phyloP scores from a whole-genome alignment of 192 early-diverging fungal species.

The Umbelopsis sp. region DNA sequence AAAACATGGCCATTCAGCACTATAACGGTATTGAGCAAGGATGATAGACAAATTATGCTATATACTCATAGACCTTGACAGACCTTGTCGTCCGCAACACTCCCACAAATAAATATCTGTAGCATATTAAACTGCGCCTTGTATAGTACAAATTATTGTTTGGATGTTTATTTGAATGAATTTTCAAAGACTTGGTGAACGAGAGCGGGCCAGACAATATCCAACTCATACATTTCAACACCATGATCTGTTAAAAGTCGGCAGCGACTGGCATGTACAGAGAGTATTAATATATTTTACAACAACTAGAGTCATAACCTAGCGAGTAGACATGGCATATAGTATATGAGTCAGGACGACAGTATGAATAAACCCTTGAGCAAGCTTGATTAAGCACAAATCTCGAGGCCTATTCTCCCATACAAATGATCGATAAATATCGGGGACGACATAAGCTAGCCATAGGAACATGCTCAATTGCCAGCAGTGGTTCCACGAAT shows the following conservation, averaged over 20 bases:
- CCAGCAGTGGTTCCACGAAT: slow-evolving; percentile 19
- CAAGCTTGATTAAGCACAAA: slow-evolving; percentile 8
- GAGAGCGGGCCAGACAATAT: too few species aligned
- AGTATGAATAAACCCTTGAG: slow-evolving; percentile 10
- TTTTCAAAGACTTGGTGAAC: too few species aligned
- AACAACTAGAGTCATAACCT: not conserved
- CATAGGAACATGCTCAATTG: slow-evolving; percentile 8
- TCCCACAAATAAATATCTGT: too few species aligned
- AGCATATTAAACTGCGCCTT: too few species aligned
- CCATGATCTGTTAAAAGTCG: too few species aligned
- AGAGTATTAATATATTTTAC: not conserved
- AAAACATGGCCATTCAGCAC: not conserved
- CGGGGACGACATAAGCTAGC: slow-evolving; percentile 6
- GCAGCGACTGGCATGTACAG: not conserved
- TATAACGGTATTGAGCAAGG: slow-evolving; percentile 9
- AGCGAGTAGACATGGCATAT: not conserved
- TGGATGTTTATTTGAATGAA: too few species aligned
- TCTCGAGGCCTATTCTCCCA: slow-evolving; percentile 10
- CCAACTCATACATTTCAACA: too few species aligned
- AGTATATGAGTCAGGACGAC: not conserved
- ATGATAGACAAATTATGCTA: too few species aligned
- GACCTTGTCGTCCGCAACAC: too few species aligned
- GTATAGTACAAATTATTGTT: too few species aligned
- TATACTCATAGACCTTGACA: too few species aligned
- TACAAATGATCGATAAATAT: slow-evolving; percentile 8